Evolutionary conservation across 345 rosid species (phyloP).

Genomic region (Camelina sativa): DNA sequence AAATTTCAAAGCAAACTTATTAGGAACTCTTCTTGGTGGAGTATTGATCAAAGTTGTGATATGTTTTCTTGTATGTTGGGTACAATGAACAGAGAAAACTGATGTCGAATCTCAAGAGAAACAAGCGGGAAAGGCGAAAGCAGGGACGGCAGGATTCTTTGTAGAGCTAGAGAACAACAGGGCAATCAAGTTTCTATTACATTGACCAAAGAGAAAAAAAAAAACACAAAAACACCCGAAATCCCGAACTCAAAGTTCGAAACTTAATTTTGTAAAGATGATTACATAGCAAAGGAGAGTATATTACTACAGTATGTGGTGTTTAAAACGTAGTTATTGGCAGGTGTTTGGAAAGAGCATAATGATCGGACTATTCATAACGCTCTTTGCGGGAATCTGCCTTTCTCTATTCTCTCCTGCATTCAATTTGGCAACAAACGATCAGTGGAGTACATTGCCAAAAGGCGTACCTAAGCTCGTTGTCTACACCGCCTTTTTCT

Average conservation of each 20-base stretch:
- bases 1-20: not conserved
- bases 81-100: constrained; percentile 30
- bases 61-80: not conserved
- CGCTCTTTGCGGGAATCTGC: constrained; percentile 72
- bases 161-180: constrained; percentile 69
- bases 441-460: constrained; percentile 76
- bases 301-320: constrained; percentile 2
- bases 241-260: constrained; percentile 31
- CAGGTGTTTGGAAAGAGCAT: constrained; percentile 79
- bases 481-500: constrained; percentile 81
- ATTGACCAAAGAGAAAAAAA: constrained; percentile 35
- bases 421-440: constrained; percentile 83
- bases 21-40: not conserved
- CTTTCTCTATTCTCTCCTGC: constrained; percentile 87
- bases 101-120: constrained; percentile 49
- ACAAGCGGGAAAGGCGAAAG: constrained; percentile 45
- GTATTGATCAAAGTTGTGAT: not conserved
- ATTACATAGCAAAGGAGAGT: constrained; percentile 18
- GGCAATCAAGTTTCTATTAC: constrained; percentile 67
- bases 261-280: constrained; percentile 12
- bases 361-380: constrained; percentile 58
- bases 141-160: constrained; percentile 64
- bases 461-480: constrained; percentile 71
- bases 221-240: constrained; percentile 24
- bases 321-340: constrained; percentile 15